Conservation (phyloP, 768 basidiomycete species). For the Suillus decipiens region DNA sequence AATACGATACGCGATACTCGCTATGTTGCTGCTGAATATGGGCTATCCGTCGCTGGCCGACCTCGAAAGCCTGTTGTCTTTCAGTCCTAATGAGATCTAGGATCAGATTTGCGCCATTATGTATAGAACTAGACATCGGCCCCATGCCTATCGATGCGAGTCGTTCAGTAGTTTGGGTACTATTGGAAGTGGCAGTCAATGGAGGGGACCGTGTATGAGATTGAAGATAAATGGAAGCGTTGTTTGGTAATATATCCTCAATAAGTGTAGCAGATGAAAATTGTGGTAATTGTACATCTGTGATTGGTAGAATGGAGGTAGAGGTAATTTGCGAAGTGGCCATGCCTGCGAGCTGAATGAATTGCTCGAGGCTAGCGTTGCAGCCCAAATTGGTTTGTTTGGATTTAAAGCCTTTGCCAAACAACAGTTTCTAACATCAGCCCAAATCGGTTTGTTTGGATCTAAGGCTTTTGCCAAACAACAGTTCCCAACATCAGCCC, state of each 20-base stretch:
- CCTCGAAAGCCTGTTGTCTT: conserved; percentile 5
- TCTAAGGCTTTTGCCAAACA: conserved; percentile 19
- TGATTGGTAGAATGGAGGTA: conserved; percentile 6
- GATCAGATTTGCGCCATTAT: conserved; percentile 6
- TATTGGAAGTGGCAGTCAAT: not conserved
- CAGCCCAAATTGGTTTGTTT: conserved; percentile 7
- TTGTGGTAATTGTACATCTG: conserved; percentile 16
- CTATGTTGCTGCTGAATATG: conserved; percentile 4
- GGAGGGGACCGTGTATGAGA: not conserved
- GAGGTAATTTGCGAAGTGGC: conserved; percentile 3
- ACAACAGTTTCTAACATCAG: conserved; percentile 3
- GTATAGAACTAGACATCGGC: conserved; percentile 3
- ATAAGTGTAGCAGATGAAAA: not conserved
- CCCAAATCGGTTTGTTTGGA: conserved; percentile 13
- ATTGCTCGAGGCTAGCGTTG: not conserved
- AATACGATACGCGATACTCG: conserved; percentile 1
- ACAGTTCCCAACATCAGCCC: not conserved
- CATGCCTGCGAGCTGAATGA: conserved; percentile 4
- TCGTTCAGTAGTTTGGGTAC: not conserved
- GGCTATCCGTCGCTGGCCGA: not conserved
- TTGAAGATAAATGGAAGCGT: too few relatives aligned
- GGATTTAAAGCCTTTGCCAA: conserved; percentile 18
- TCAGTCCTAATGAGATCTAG: conserved; percentile 7
- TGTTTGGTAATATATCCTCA: too few relatives aligned
- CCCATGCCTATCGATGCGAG: not conserved